A percentile compares a stretch with the other conserved stretches of the same genome.
These are phyloP conservation scores for Rhynchosporium agropyri DNA, from an alignment of 2,329 filamentous ascomycete species.

Conservation along the genomic window DNA sequence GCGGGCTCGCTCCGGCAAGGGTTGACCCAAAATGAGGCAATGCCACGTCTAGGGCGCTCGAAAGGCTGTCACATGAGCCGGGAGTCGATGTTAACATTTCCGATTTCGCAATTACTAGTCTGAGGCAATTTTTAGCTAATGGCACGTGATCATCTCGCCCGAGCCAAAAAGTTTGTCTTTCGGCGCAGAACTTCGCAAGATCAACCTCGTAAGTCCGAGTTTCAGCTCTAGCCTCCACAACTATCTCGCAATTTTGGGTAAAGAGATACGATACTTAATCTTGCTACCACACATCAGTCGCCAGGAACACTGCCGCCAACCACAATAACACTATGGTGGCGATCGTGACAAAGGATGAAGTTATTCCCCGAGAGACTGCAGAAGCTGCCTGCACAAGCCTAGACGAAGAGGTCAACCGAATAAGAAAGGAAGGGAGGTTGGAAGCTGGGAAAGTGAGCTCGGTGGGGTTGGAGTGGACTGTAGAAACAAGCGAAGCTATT, in stretches of 20 bases:
- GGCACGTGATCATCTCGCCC: neutral
- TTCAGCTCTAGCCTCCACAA: neutral
- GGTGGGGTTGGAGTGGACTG: neutral
- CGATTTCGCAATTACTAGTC: too few species aligned
- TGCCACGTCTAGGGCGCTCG: too few species aligned
- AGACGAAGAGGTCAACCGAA: neutral
- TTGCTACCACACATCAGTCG: neutral
- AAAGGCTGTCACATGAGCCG: too few species aligned
- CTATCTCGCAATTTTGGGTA: neutral
- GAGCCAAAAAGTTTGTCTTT: neutral
- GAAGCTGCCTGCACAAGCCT: neutral
- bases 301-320: neutral
- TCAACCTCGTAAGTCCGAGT: neutral
- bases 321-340: neutral
- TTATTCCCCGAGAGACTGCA: neutral
- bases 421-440: neutral
- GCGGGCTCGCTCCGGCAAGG: too few species aligned
- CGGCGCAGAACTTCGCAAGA: neutral
- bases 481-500: neutral
- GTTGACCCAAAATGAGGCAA: too few species aligned
- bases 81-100: too few species aligned
- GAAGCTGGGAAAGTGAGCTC: neutral
- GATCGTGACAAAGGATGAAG: neutral
- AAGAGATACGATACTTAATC: neutral
- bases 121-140: too few species aligned